phyloP scores from a whole-genome alignment of 208 protist genomes.

The Naegleria lovaniensis region DNA sequence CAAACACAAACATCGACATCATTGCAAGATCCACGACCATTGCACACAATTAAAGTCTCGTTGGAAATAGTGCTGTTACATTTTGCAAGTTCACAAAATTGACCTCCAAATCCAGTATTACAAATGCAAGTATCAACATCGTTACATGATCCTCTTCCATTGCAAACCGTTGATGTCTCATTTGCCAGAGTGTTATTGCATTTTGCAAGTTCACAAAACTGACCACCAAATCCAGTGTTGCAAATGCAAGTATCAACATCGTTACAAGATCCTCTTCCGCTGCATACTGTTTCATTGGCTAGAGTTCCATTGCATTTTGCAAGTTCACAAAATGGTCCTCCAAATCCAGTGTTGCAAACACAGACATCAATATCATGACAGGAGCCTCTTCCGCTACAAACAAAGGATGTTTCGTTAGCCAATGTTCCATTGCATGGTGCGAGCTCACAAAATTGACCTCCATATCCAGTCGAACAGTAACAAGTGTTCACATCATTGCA shows the following conservation, averaged over 20 bases:
- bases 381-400: background rate
- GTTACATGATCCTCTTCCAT: background rate
- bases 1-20: background rate
- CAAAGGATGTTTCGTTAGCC: too few relatives aligned
- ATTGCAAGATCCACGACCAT: background rate
- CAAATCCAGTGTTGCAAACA: background rate
- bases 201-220: background rate
- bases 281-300: background rate
- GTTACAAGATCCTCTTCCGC: background rate
- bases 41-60: background rate
- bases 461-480: background rate
- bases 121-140: background rate
- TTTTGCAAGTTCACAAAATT: background rate
- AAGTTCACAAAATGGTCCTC: too few relatives aligned
- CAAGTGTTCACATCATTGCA: background rate
- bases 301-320: background rate
- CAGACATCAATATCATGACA: background rate
- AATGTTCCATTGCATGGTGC: background rate
- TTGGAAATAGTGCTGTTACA: background rate
- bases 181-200: background rate
- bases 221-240: background rate
- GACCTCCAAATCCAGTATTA: background rate
- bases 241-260: background rate
- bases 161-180: background rate
- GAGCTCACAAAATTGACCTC: background rate